Base-by-base conservation (phyloP, 163 green algal genomes). In the Chlamydomonas reinhardtii region DNA sequence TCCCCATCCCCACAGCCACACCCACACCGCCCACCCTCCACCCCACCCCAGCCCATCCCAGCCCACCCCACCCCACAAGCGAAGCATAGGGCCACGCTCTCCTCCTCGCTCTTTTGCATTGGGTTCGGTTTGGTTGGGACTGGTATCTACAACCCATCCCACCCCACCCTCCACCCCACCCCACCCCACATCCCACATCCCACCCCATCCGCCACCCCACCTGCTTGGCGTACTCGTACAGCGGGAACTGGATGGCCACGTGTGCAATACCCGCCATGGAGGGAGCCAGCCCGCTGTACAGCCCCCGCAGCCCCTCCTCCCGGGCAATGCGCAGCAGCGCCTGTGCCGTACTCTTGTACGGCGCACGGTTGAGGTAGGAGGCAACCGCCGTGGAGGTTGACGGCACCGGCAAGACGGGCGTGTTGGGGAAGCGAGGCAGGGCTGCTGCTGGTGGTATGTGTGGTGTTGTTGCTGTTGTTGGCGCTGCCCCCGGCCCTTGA, bases 221-320 rank as follows among this genome's bases (percentile, higher is more conserved):
- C 76, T 86, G 69, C 91, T 99, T 99, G 27, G 95, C 77, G 1
- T 86, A 86, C 90, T 99, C 97, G 76, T 99, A 99, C 83, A 99
- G 86, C 12, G 97, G 97, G 85, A 99, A 98, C 93, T 99, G 97
- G 56, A 99, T 97, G 25, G 94, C 95, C n/a, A 99, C 97, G 77
- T 99, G 97, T 43, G 93, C 90, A 22, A 99, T 95, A 24, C 97
- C 97, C 17, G 97, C 90, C 68, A 99, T 90, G 9, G 95, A 97
- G 0, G 97, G 97, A 0, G 93, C 94, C 72, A 99, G 88, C 24
- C 97, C 97, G 76, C 92, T 96, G 93, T 99, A 99, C 69, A 99
- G 90, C 8, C 97, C 97, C 25, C 76, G 66, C 48, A 99, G 64
- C 0, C 97, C 97, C 88, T 99, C 97, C 86, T 98, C 94, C 16